These are phyloP conservation scores for Cladophialophora yegresii DNA, from an alignment of 2,329 filamentous ascomycete species.

Conservation along the genomic window DNA sequence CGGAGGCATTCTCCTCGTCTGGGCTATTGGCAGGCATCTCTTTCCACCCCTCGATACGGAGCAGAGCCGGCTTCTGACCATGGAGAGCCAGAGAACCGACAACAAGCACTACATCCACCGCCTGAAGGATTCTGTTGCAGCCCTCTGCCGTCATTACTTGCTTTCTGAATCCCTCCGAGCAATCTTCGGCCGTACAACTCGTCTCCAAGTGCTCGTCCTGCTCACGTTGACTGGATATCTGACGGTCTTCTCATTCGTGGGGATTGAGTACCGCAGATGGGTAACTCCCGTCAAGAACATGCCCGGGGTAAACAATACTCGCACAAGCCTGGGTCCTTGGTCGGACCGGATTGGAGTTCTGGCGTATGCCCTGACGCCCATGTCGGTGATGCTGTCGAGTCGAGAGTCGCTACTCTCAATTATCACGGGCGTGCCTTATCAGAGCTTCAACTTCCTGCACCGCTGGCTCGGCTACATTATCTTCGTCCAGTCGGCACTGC, in stretches of 20 bases:
- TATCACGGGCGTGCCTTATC: slow-evolving; percentile 72
- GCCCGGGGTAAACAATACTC: slow-evolving; percentile 62
- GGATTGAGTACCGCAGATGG: slow-evolving; percentile 69
- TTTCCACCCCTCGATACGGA: slow-evolving; percentile 2
- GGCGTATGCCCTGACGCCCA: slow-evolving; percentile 72
- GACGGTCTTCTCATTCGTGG: slow-evolving; percentile 67
- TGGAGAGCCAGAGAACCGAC: background rate
- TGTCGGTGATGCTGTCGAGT: slow-evolving; percentile 67
- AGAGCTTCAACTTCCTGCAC: slow-evolving; percentile 76
- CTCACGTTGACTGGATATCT: slow-evolving; percentile 63
- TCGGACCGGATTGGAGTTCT: slow-evolving; percentile 69
- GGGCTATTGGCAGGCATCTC: slow-evolving; percentile 42
- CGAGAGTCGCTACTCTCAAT: slow-evolving; percentile 70
- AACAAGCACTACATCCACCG: slow-evolving; percentile 31
- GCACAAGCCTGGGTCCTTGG: slow-evolving; percentile 67
- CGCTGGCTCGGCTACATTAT: slow-evolving; percentile 76
- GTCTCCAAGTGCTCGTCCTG: slow-evolving; percentile 67
- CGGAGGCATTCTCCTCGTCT: slow-evolving; percentile 51
- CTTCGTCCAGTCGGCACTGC: slow-evolving; percentile 65
- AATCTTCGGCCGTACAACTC: slow-evolving; percentile 68
- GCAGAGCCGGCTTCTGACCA: background rate
- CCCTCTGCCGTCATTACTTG: slow-evolving; percentile 55
- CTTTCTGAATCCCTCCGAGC: slow-evolving; percentile 60
- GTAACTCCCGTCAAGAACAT: slow-evolving; percentile 65
- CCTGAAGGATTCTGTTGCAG: slow-evolving; percentile 45